Evolutionary conservation across 345 rosid genomes (phyloP), one percentile per base, ranked within the genome.

Genomic region (Angophora floribunda): DNA sequence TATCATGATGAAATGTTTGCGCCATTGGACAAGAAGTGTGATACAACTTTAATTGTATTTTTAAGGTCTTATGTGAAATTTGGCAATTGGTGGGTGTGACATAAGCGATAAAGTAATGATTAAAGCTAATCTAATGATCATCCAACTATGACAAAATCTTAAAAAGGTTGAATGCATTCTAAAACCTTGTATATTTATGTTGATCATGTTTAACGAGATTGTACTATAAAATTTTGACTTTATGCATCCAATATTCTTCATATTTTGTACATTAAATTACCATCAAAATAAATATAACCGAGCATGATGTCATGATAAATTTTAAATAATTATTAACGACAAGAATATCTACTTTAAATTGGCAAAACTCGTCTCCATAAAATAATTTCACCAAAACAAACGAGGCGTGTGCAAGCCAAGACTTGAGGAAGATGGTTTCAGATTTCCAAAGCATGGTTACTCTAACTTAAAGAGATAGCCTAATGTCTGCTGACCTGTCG

Each of bases 401-500:
- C 13, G 1, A 75, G 28, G 82, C 6, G 47, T 1, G 26, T 1
- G 13, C 24, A 4, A 16, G 24, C 3, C 13, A 70, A 32, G 8
- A 32, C 6, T 70, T 13, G 12, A 17, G 44, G 9, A 8, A 70
- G 13, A 36, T 36, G 13, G 7, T 17, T 9, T 36, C 4, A 1
- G 26, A 70, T 70, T 17, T 22, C 10, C 2, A 57, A 9, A 57
- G n/a, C n/a, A 2, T 9, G 4, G 13, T 57, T 57, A 9, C n/a
- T 24, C 17, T 17, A 17, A 70, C 47, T 70, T 36, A 70, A 70
- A 70, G 82, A 36, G 22, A 36, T 5, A 9, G 36, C 21, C 13
- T 9, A 9, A 75, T 36, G 9, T 75, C 4, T 5, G 36, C 3
- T 6, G 7, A 11, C 14, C 26, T 0, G 2, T 36, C 0, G 1